Conservation (phyloP, 2,329 filamentous ascomycete genomes). For the Aspergillus sp. region DNA sequence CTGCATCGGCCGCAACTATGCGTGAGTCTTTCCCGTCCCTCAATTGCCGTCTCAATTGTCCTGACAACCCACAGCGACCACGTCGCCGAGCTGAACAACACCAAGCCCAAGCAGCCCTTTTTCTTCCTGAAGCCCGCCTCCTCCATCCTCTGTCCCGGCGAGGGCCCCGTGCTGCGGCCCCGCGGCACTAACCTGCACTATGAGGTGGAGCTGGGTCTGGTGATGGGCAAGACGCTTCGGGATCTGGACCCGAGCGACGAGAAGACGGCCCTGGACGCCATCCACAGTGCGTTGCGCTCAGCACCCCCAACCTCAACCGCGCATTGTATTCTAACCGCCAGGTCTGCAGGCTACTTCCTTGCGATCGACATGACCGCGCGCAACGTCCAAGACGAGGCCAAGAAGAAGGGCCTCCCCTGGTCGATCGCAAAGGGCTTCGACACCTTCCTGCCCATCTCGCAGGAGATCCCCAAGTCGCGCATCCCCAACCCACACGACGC, state of each 20-base stretch:
- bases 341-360: slow-evolving; percentile 70
- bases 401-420: slow-evolving; percentile 96
- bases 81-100: slow-evolving; percentile 85
- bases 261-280: slow-evolving; percentile 74
- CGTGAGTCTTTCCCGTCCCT: slow-evolving; percentile 55
- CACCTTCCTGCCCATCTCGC: slow-evolving; percentile 87
- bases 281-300: slow-evolving; percentile 60
- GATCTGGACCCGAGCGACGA: slow-evolving; percentile 75
- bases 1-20: slow-evolving; percentile 95
- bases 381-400: slow-evolving; percentile 93
- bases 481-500: slow-evolving; percentile 87
- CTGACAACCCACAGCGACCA: slow-evolving; percentile 65
- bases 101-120: slow-evolving; percentile 89
- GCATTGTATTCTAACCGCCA: background rate
- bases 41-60: background rate
- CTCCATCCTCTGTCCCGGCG: slow-evolving; percentile 75
- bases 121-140: slow-evolving; percentile 97
- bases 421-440: slow-evolving; percentile 96
- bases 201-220: slow-evolving; percentile 88
- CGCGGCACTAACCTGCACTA: slow-evolving; percentile 84
- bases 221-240: slow-evolving; percentile 78
- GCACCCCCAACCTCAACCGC: too few relatives aligned
- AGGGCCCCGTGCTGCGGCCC: slow-evolving; percentile 78
- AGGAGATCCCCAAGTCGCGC: slow-evolving; percentile 73
- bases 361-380: slow-evolving; percentile 97